Base-by-base conservation (phyloP, 768 basidiomycete genomes). In the Gautieria morchelliformis region DNA sequence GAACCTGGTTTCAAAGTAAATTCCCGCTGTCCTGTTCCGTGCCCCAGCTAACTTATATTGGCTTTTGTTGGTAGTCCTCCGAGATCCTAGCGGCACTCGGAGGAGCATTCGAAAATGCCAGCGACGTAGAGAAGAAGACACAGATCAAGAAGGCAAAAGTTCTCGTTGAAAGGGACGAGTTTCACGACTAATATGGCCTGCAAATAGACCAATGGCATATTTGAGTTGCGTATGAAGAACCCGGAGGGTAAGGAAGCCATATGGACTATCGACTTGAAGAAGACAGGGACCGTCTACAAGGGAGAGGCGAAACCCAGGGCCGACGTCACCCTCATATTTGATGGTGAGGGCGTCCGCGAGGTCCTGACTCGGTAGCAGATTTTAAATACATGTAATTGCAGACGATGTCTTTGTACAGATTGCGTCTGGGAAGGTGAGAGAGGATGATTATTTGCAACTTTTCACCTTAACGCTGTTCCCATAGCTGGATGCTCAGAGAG, bases 261-360 rank as follows among this genome's bases (percentile, higher is more conserved):
- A 46, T 96, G 92, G 92, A 93, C 92, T 7, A 90, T 97, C 63
- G 94, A 97, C 76, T 66, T 95, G 67, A 96, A 97, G 80, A 86
- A 86, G 73, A 77, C 79, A 14, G 90, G 88, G 11, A 72, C 77
- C 20, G 79, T 93, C 27, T 84, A 82, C 77, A 84, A 86, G 70
- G 92, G 92, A 41, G 70, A 72, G 11, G 79, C 82, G 10, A 78
- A 82, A 61, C 76, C 83, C 58, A 91, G 93, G 69, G 74, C 88
- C 5, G 90, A 94, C 65, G 91, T 93, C 58, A 85, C 86, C 17
- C 80, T 95, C 69, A 75, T 85, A 54, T 75, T 93, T 62, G 78
- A 81, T 33, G 69, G 71, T 71, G 48, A 54, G 69, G 65, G 27
- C 22, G 22, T 47, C 17, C 33, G 17, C 37, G 44, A 27, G 30